Evolutionary conservation across 345 rosid genomes (phyloP).

Genomic region (Populus ilicifolia): DNA sequence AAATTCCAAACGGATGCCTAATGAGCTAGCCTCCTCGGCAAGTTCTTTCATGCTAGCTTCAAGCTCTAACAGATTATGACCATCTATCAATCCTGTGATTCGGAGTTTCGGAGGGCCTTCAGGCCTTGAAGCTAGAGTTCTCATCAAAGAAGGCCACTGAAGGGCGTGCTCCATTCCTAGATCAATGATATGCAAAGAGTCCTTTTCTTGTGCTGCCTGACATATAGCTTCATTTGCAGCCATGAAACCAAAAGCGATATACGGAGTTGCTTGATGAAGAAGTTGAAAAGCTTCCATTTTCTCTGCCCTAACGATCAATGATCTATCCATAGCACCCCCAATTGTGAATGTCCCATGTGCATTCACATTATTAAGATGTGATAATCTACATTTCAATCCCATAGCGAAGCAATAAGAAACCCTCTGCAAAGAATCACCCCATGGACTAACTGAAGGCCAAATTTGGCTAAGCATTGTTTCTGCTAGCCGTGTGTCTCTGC

Average conservation of each 20-base stretch:
- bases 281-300: slow-evolving; percentile 59
- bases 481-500: slow-evolving; percentile 49
- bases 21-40: slow-evolving; percentile 32
- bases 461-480: slow-evolving; percentile 44
- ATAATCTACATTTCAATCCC: slow-evolving; percentile 50
- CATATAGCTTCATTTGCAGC: slow-evolving; percentile 60
- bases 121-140: slow-evolving; percentile 50
- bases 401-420: slow-evolving; percentile 52
- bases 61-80: slow-evolving; percentile 14
- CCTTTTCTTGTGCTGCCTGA: slow-evolving; percentile 46
- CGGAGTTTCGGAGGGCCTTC: slow-evolving; percentile 47
- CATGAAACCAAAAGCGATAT: slow-evolving; percentile 54
- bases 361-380: slow-evolving; percentile 38
- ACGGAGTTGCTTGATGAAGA: slow-evolving; percentile 57
- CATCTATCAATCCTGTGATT: slow-evolving; percentile 40
- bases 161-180: slow-evolving; percentile 53
- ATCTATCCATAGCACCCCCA: slow-evolving; percentile 21
- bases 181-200: slow-evolving; percentile 45
- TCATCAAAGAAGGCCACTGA: slow-evolving; percentile 55
- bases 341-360: slow-evolving; percentile 37
- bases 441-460: slow-evolving; percentile 37
- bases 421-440: slow-evolving; percentile 57
- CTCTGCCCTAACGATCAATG: slow-evolving; percentile 34
- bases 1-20: slow-evolving; percentile 41
- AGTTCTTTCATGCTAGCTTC: slow-evolving; percentile 39